Conservation (phyloP, 2,329 filamentous ascomycete species). For the Penicillium paneum region DNA sequence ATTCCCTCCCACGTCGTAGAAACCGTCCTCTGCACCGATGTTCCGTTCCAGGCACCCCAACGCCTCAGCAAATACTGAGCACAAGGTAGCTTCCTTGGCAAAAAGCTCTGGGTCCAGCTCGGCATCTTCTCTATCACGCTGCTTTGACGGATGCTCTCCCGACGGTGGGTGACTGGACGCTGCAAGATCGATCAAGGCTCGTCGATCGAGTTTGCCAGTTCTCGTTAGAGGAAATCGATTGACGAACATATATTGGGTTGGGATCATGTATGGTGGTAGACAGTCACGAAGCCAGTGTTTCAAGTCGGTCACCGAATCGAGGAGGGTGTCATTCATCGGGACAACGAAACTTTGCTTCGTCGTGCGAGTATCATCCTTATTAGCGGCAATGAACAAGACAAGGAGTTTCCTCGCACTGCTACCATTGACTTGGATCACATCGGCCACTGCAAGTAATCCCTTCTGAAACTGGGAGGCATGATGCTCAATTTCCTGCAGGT, state of each 20-base stretch:
- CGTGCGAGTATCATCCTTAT: neutral
- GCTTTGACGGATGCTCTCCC: neutral
- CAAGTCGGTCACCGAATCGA: neutral
- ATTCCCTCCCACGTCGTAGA: conserved; percentile 31
- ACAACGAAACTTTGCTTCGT: neutral
- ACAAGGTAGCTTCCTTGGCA: neutral
- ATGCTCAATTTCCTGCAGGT: conserved; percentile 7
- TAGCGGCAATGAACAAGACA: neutral
- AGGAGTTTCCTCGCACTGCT: neutral
- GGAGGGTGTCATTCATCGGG: neutral
- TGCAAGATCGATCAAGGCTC: conserved; percentile 1
- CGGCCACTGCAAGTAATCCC: neutral
- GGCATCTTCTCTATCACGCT: neutral
- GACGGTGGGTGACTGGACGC: neutral
- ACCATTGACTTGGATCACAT: neutral
- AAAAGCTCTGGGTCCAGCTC: neutral
- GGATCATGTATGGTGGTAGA: conserved; percentile 8
- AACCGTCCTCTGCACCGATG: conserved; percentile 21
- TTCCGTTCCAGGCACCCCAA: neutral
- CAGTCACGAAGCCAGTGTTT: neutral
- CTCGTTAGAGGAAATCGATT: conserved; percentile 1
- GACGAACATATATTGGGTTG: neutral
- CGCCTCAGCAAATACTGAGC: neutral
- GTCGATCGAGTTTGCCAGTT: conserved; percentile 7
- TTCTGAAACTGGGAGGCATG: neutral